Evolutionary conservation across 1,139 yeast genomes (phyloP), one percentile per base, ranked within the genome.

Genomic region (Geotrichum siamense): DNA sequence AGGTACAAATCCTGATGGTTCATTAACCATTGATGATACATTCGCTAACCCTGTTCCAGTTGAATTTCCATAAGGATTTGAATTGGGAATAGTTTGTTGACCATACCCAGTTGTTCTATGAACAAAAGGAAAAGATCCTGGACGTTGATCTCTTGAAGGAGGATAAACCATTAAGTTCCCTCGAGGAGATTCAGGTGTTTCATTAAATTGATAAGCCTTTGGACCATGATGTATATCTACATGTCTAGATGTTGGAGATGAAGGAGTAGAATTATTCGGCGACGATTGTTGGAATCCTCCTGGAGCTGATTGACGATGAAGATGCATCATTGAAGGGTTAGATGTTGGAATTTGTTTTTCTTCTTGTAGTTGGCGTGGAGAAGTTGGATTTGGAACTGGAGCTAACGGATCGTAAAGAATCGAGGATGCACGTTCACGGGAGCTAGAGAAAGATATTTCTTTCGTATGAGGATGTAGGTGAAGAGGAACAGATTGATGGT

Each of bases 61-160:
- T 5, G 37, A 19, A 25, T 17, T 25, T n/a, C 38, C 43, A 30
- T 44, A 40, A 5, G 50, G 50, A 20, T 47, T 41, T 8, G 51
- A 47, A 23, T 45, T 42, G 6, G 51, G 51, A 29, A 48, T 47
- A 6, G 43, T 23, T 23, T 32, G 34, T 38, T 43, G 43, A 17
- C 41, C 44, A 35, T 38, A 44, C 12, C 39, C 32, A 3, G 44
- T 28, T 12, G 30, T 33, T 13, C 50, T 29, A 20, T 44, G 49
- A 9, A 48, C 49, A 36, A 55, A 44, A 1, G 62, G 62, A 47
- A 55, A 56, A 13, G 61, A 57, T 3, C 61, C 61, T 1, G 60
- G 60, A 4, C 61, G 56, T 42, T 56, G 59, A 32, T 58, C 60
- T 23, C 61, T 49, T 3, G 53, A 32, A 12, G 55, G 56, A 10